Evolutionary conservation across 2,329 filamentous ascomycete genomes (phyloP), one percentile per base, ranked within the genome.

Genomic region (Trichoderma lentiforme): DNA sequence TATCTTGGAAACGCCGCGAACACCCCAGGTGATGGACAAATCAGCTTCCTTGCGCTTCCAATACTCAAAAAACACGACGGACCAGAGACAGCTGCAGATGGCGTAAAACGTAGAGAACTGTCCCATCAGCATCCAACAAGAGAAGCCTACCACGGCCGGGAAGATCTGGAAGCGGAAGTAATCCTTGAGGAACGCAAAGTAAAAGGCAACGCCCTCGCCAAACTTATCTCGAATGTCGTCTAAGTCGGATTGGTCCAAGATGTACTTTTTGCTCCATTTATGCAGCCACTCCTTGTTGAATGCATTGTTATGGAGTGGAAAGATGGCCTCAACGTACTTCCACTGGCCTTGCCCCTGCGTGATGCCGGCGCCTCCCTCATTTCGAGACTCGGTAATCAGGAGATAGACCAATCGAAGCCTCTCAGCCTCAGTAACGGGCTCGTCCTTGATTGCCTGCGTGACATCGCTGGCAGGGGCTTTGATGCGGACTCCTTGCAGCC

Each of bases 31-130:
- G 18, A 97, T 89, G 9, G 92, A 91, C 8, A 98, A 85, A 78
- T 98, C 95, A 1, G 91, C 86, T 81, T 98, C 94, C 80, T 97
- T 93, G 77, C 95, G 92, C 83, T 97, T 97, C 95, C 95, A 98
- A 81, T 93, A 97, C 80, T 98, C 95, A 71, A 97, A 92, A 79
- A 98, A 98, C 62, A 95, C 84, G 3, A 96, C 90, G 71, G 92
- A 92, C 93, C 95, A 97, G n/a, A 97, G 83, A 39, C 90, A 92
- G 78, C 91, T 95, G 58, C 91, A 86, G 1, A 95, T 81, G 15
- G 92, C 93, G 77, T 97, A 98, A 64, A 94, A 81, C 71, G 90
- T 88, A 2, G 95, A 97, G 82, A 94, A 98, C 71, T 92, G 89
- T 9, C 94, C 94, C 0, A 97, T 85, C n/a, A 97, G 84, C 34